A percentile compares a stretch with the other conserved stretches of the same genome.
Conservation (phyloP, 2,329 filamentous ascomycete genomes). For the Sclerotinia nivalis region DNA sequence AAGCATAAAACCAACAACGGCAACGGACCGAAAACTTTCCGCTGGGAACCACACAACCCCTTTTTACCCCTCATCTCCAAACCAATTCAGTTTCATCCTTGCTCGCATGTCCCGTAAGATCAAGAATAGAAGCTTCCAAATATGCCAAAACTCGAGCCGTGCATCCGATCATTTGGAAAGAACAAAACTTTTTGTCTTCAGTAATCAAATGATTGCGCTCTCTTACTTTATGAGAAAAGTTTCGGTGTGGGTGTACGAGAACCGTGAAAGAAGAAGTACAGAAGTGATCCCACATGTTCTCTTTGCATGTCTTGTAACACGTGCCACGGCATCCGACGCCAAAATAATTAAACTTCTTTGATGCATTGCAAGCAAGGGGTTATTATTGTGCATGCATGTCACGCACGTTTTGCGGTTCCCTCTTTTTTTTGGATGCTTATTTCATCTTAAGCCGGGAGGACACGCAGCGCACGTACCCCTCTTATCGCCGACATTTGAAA, state of each 20-base stretch:
- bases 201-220: background rate
- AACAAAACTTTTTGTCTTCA: background rate
- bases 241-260: background rate
- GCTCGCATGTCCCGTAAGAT: background rate
- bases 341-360: background rate
- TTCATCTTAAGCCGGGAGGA: background rate
- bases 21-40: background rate
- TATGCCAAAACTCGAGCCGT: background rate
- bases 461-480: background rate
- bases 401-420: slow-evolving; percentile 1
- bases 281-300: background rate
- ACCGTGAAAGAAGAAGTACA: background rate
- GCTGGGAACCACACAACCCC: background rate
- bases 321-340: background rate
- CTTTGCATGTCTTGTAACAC: background rate
- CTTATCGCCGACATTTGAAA: background rate
- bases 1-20: background rate
- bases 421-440: background rate
- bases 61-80: background rate
- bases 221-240: background rate
- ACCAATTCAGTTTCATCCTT: background rate
- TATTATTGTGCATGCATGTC: background rate
- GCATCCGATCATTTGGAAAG: background rate
- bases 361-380: background rate
- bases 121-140: background rate